Evolutionary conservation across 331 rosid species (phyloP).

Genomic region (Stylosanthes scabra): DNA sequence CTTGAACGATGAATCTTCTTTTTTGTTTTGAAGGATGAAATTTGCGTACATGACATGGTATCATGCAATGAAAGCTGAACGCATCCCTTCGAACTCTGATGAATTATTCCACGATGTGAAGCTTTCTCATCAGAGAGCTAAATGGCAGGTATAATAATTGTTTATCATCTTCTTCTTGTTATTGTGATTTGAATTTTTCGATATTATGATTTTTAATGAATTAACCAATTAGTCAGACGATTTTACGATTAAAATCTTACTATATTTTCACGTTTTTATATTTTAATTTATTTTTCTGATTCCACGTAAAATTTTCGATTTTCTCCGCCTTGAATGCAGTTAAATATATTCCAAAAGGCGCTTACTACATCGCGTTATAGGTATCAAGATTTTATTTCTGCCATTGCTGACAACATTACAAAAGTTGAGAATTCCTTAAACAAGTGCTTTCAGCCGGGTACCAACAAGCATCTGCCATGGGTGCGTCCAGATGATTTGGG

Average conservation of each 20-base stretch:
- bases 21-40: constrained; percentile 73
- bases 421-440: constrained; percentile 61
- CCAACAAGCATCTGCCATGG: constrained; percentile 70
- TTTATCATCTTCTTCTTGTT: background rate
- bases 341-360: constrained; percentile 84
- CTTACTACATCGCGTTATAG: constrained; percentile 70
- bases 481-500: constrained; percentile 52
- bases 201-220: background rate
- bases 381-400: constrained; percentile 72
- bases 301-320: too few species aligned
- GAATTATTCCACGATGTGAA: constrained; percentile 82
- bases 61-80: constrained; percentile 58
- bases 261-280: too few species aligned
- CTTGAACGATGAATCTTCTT: background rate
- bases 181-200: background rate
- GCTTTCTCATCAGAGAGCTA: constrained; percentile 86
- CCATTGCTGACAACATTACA: constrained; percentile 64
- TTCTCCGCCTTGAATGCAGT: constrained; percentile 53
- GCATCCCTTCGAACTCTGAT: constrained; percentile 64
- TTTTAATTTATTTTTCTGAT: too few species aligned
- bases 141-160: constrained; percentile 81
- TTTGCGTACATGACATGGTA: constrained; percentile 81
- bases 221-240: too few species aligned
- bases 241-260: too few species aligned
- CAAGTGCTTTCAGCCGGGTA: constrained; percentile 58